Evolutionary conservation across 306 rosid genomes (phyloP).

Genomic region (Gastrolobium bilobum): DNA sequence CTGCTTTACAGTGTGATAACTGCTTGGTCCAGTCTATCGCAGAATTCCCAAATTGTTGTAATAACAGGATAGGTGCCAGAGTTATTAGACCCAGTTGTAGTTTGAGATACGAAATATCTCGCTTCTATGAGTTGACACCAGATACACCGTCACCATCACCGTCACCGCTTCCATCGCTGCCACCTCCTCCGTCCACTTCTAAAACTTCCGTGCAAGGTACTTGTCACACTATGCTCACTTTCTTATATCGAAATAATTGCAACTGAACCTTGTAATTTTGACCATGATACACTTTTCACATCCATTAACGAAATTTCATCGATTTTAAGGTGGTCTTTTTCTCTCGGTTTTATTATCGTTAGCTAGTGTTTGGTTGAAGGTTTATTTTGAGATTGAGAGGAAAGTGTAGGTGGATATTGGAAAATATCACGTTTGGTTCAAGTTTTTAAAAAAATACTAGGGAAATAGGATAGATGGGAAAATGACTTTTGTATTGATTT

Average conservation of each 20-base stretch:
- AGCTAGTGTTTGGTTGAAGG: no score
- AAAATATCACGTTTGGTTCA: no score
- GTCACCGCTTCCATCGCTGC: background rate
- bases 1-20: background rate
- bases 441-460: no score
- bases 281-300: no score
- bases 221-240: background rate
- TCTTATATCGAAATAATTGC: background rate
- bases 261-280: no score
- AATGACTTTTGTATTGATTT: no score
- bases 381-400: no score
- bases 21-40: slow-evolving; percentile 34
- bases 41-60: slow-evolving; percentile 35
- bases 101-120: slow-evolving; percentile 27
- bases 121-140: background rate
- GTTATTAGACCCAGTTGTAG: slow-evolving; percentile 49
- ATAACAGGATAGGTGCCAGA: slow-evolving; percentile 26
- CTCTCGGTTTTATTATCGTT: no score
- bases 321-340: background rate
- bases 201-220: slow-evolving; percentile 26
- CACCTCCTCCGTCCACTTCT: background rate
- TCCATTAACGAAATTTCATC: background rate
- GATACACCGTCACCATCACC: background rate
- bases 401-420: no score
- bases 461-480: no score